A percentile compares a stretch with the other conserved stretches of the same genome.
These are phyloP conservation scores for Lactifluus pinguis DNA, from an alignment of 768 basidiomycete genomes.

Conservation along the genomic window DNA sequence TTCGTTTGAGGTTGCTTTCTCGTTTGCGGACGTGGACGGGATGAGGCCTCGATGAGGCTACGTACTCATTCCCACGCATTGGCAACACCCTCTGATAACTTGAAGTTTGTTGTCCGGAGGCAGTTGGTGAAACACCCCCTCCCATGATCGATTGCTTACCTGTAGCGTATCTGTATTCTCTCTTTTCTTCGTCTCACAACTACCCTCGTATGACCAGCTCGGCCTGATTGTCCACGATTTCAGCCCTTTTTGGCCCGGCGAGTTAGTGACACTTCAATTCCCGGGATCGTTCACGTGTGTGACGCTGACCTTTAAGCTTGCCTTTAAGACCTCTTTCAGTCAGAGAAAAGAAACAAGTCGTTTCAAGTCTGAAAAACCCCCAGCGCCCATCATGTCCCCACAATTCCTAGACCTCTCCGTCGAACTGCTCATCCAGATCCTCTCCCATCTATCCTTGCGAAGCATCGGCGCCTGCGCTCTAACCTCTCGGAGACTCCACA, in stretches of 20 bases:
- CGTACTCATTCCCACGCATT: neutral
- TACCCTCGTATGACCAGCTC: neutral
- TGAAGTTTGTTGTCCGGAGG: neutral
- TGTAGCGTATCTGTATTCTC: neutral
- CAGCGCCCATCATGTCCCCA: slow-evolving; percentile 7
- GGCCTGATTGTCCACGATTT: neutral
- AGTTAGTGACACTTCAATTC: neutral
- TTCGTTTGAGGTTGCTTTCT: neutral
- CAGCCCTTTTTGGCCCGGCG: neutral
- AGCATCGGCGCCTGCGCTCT: slow-evolving; percentile 9
- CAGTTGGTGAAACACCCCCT: neutral
- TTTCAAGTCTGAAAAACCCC: neutral
- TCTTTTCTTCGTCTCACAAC: neutral
- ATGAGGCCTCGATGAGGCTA: neutral
- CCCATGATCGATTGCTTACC: neutral
- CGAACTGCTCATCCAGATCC: slow-evolving; percentile 14
- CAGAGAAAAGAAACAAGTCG: neutral
- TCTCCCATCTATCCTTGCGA: slow-evolving; percentile 6
- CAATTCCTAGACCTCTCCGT: slow-evolving; percentile 14
- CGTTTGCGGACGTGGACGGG: neutral
- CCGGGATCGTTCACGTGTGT: slow-evolving; percentile 6
- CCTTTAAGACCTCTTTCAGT: neutral
- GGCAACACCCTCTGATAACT: neutral
- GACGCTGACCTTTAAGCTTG: neutral
- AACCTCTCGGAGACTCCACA: slow-evolving; percentile 6